These are phyloP conservation scores for Linaria vulgaris DNA, from an alignment of 257 asterid species.

Conservation along the genomic window DNA sequence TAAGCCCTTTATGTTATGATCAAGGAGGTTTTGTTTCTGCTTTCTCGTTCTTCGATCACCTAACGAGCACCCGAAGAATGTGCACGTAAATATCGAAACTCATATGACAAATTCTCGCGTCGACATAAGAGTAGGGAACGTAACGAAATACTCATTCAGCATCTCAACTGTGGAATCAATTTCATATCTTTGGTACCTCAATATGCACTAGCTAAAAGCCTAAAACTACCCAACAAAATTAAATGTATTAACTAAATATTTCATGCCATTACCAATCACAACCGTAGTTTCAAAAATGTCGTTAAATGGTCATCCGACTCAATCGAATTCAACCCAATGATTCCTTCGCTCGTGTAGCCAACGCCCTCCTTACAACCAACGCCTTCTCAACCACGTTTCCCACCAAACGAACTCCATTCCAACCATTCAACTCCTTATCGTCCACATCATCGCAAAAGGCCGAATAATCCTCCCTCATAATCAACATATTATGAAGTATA, in stretches of 20 bases:
- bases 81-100: neutral
- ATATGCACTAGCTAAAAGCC: conserved; percentile 9
- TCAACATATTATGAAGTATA: conserved; percentile 80
- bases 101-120: no score
- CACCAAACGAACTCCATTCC: conserved; percentile 22
- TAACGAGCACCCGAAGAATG: neutral
- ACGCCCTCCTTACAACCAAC: conserved; percentile 40
- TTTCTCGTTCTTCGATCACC: no score
- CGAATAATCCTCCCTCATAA: conserved; percentile 74
- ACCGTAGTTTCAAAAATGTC: no score
- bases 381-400: conserved; percentile 33
- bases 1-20: no score
- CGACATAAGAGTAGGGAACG: no score
- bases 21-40: no score
- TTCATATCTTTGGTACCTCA: conserved; percentile 12
- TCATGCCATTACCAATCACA: no score
- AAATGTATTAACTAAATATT: conserved; percentile 26
- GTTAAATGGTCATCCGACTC: no score
- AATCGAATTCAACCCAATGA: neutral
- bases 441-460: conserved; percentile 53
- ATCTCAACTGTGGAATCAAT: conserved; percentile 15
- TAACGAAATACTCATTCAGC: neutral
- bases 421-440: conserved; percentile 23
- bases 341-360: conserved; percentile 44
- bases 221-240: neutral